A percentile compares a stretch with the other conserved stretches of the same genome.
phyloP scores from a whole-genome alignment of 2,329 filamentous ascomycete genomes.

The Dichotomopilus funicola region DNA sequence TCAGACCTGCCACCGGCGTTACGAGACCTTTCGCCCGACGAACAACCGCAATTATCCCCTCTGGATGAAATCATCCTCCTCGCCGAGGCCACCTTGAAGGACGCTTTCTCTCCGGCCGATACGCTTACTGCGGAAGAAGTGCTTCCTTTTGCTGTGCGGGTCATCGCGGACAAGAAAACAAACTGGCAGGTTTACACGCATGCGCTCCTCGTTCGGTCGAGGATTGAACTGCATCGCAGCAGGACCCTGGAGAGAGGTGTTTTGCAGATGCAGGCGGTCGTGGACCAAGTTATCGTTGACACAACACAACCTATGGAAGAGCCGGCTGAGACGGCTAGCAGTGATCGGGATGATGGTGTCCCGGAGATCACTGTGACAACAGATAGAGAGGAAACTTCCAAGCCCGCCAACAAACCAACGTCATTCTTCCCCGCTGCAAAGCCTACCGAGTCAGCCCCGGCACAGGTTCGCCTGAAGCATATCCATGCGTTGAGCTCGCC shows the following conservation, averaged over 20 bases:
- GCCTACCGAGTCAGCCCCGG: constrained; percentile 68
- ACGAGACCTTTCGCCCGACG: constrained; percentile 60
- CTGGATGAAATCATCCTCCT: constrained; percentile 88
- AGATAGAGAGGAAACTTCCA: constrained; percentile 26
- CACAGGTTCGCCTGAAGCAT: constrained; percentile 70
- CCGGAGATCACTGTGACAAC: constrained; percentile 42
- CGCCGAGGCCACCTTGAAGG: constrained; percentile 80
- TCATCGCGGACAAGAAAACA: constrained; percentile 78
- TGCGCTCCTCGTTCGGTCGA: constrained; percentile 78
- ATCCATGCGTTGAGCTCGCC: constrained; percentile 79
- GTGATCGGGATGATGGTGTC: constrained; percentile 27
- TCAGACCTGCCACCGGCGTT: constrained; percentile 54
- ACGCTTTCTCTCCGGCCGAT: constrained; percentile 75
- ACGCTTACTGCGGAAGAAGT: constrained; percentile 90
- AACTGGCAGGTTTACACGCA: constrained; percentile 99
- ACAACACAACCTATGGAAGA: constrained; percentile 42
- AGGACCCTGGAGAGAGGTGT: constrained; percentile 85
- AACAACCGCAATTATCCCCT: constrained; percentile 74
- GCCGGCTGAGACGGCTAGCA: constrained; percentile 21
- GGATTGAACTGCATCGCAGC: constrained; percentile 82
- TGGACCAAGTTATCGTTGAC: constrained; percentile 90
- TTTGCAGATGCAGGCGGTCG: constrained; percentile 86
- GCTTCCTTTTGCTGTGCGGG: constrained; percentile 80
- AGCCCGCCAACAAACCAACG: constrained; percentile 46
- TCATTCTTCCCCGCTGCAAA: constrained; percentile 77